These are phyloP conservation scores for Candida parachauliodes DNA, from an alignment of 805 yeast genomes.

Conservation along the genomic window DNA sequence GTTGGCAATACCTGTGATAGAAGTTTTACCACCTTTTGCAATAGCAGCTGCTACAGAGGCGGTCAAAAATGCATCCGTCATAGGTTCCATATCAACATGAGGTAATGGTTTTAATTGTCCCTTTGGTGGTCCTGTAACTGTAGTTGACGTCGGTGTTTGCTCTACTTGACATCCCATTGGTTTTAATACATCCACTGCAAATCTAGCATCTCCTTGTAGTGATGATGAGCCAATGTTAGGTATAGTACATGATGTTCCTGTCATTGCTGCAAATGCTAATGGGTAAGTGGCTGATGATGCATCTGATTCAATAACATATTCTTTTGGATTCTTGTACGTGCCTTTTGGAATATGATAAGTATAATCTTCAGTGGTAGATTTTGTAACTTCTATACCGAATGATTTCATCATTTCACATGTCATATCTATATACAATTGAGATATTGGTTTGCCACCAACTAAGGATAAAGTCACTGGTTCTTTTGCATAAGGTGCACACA, in stretches of 20 bases:
- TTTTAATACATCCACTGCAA: conserved; percentile 85
- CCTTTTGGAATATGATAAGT: conserved; percentile 92
- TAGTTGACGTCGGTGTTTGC: conserved; percentile 82
- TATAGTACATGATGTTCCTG: conserved; percentile 87
- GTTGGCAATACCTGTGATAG: conserved; percentile 93
- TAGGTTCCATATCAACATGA: conserved; percentile 95
- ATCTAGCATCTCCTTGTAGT: conserved; percentile 94
- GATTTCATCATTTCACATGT: conserved; percentile 91
- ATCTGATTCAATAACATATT: conserved; percentile 90
- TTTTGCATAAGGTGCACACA: conserved; percentile 97
- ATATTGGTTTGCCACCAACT: conserved; percentile 96
- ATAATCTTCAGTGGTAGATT: conserved; percentile 66
- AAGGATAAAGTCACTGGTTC: conserved; percentile 82
- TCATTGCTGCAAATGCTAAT: conserved; percentile 93
- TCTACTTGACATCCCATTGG: conserved; percentile 94
- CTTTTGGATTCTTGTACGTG: conserved; percentile 71
- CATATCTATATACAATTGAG: conserved; percentile 95
- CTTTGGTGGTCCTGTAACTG: conserved; percentile 82
- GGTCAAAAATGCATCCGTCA: conserved; percentile 98
- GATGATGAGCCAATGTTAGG: conserved; percentile 93
- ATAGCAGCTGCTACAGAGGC: conserved; percentile 97
- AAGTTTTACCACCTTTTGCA: conserved; percentile 60
- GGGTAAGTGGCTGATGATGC: conserved; percentile 99
- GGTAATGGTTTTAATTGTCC: conserved; percentile 68
- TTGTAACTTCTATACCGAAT: conserved; percentile 77